A percentile compares a stretch with the other conserved stretches of the same genome.
Conservation (phyloP, 1,284 basidiomycete genomes). For the Cutaneotrichosporon cutaneum region DNA sequence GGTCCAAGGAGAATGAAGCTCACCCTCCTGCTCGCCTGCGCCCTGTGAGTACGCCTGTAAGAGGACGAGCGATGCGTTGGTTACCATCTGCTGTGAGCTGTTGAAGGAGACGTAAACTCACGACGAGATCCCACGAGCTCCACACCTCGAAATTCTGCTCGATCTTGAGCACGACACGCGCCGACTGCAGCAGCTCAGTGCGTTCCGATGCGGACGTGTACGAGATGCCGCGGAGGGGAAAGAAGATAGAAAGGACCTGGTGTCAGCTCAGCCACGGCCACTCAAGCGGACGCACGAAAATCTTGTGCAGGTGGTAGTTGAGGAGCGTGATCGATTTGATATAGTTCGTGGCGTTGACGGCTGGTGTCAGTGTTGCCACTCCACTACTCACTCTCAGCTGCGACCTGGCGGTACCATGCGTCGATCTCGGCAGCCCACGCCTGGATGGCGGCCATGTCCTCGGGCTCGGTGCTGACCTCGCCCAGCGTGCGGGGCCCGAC, state of each 20-base stretch:
- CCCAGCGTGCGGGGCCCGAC: not conserved
- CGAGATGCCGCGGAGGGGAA: conserved; percentile 21
- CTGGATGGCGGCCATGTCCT: conserved; percentile 24
- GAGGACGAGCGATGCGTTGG: conserved; percentile 25
- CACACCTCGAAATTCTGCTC: conserved; percentile 30
- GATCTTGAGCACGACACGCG: conserved; percentile 27
- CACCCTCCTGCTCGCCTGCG: conserved; percentile 17
- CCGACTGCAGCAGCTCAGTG: conserved; percentile 23
- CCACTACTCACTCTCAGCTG: conserved; percentile 13
- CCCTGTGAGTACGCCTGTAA: conserved; percentile 25
- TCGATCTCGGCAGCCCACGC: conserved; percentile 28
- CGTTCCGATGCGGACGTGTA: conserved; percentile 16
- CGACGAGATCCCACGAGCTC: conserved; percentile 30
- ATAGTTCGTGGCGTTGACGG: conserved; percentile 17
- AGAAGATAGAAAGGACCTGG: conserved; percentile 26
- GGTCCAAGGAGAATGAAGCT: not conserved
- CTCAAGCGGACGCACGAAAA: conserved; percentile 15
- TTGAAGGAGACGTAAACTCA: conserved; percentile 7
- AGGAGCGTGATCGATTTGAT: conserved; percentile 25
- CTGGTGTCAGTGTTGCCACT: conserved; percentile 1
- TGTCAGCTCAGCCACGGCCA: not conserved
- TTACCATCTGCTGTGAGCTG: conserved; percentile 19
- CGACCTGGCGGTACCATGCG: conserved; percentile 21
- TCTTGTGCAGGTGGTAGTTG: conserved; percentile 33
- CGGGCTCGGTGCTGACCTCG: conserved; percentile 12